These are phyloP conservation scores for Penicillium macrosclerotiorum DNA, from an alignment of 495 filamentous ascomycete genomes.

Conservation along the genomic window DNA sequence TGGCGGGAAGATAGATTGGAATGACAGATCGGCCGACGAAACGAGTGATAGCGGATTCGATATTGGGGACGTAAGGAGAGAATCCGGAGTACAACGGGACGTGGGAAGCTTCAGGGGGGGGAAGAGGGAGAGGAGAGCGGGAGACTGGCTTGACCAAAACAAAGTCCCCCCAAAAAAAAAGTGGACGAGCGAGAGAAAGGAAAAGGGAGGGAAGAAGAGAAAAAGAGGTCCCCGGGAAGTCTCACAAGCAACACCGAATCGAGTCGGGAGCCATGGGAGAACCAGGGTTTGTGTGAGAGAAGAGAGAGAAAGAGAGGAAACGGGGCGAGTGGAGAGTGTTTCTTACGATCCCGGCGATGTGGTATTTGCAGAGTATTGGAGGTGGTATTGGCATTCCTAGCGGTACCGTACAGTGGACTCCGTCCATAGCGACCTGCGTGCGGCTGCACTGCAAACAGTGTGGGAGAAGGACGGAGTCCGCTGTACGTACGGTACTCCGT, in stretches of 20 bases:
- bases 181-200: slow-evolving; percentile 57
- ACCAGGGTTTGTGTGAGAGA: slow-evolving; percentile 20
- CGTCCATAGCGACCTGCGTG: too few relatives aligned
- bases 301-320: slow-evolving; percentile 67
- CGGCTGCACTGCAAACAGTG: too few relatives aligned
- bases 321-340: slow-evolving; percentile 40
- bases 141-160: background rate
- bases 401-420: slow-evolving; percentile 7
- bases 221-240: slow-evolving; percentile 49
- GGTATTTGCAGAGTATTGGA: background rate
- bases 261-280: slow-evolving; percentile 70
- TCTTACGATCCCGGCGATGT: slow-evolving; percentile 7
- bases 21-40: slow-evolving; percentile 7
- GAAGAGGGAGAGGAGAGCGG: background rate
- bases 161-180: slow-evolving; percentile 22
- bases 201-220: slow-evolving; percentile 54
- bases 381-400: slow-evolving; percentile 22
- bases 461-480: too few relatives aligned
- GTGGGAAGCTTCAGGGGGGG: slow-evolving; percentile 14
- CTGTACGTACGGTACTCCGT: too few relatives aligned
- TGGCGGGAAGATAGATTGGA: background rate
- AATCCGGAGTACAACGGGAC: background rate
- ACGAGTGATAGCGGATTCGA: slow-evolving; percentile 19
- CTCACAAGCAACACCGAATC: slow-evolving; percentile 17
- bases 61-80: slow-evolving; percentile 9